These are phyloP conservation scores for Lactarius tabidus DNA, from an alignment of 768 basidiomycete genomes.

Conservation along the genomic window DNA sequence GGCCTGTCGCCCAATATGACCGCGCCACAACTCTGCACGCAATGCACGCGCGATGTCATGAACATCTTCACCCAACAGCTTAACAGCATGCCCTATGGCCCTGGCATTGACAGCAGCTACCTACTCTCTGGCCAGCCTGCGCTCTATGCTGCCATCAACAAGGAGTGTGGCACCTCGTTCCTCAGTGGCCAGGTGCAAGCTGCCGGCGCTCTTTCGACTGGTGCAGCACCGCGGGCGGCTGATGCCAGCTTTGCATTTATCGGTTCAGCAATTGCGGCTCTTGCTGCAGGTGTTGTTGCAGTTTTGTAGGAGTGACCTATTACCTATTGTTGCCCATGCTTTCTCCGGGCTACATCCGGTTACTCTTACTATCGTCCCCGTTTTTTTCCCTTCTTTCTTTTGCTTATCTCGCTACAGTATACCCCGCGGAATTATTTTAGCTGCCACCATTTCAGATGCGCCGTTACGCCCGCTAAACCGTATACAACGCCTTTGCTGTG, in stretches of 20 bases:
- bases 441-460: slow-evolving; percentile 2
- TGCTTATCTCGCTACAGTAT: slow-evolving; percentile 22
- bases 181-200: slow-evolving; percentile 62
- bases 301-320: slow-evolving; percentile 25
- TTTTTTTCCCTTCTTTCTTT: not conserved
- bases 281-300: slow-evolving; percentile 34
- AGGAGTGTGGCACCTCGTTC: slow-evolving; percentile 70
- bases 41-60: slow-evolving; percentile 77
- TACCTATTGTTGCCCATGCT: not conserved
- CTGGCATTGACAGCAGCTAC: slow-evolving; percentile 60
- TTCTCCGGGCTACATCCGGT: slow-evolving; percentile 1
- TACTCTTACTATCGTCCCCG: not conserved
- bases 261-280: slow-evolving; percentile 34
- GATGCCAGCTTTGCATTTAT: slow-evolving; percentile 32
- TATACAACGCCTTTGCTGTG: slow-evolving; percentile 20
- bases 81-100: slow-evolving; percentile 63
- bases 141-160: slow-evolving; percentile 60
- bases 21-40: slow-evolving; percentile 61
- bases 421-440: slow-evolving; percentile 15
- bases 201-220: slow-evolving; percentile 52
- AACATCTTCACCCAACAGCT: slow-evolving; percentile 76
- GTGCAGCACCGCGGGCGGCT: slow-evolving; percentile 32
- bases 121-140: slow-evolving; percentile 61
- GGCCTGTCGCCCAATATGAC: slow-evolving; percentile 56
- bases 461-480: slow-evolving; percentile 3